Conservation (phyloP, 345 rosid genomes). For the Eucalyptus paniculata region DNA sequence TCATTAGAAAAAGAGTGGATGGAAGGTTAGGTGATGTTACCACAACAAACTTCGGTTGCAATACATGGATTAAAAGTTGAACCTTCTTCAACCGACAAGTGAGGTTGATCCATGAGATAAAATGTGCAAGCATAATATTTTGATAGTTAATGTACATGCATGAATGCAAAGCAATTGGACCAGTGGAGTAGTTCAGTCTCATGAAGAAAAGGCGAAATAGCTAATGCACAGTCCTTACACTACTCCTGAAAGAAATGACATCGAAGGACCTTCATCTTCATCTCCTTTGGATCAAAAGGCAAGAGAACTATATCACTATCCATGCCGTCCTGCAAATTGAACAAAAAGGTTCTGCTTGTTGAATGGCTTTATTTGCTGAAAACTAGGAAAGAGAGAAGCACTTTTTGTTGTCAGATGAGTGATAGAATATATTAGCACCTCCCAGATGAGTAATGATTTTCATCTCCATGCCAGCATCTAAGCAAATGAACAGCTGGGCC, state of each 20-base stretch:
- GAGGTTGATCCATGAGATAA: background rate
- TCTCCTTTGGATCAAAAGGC: conserved; percentile 63
- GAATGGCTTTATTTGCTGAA: background rate
- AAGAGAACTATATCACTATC: conserved; percentile 54
- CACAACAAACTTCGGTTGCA: conserved; percentile 63
- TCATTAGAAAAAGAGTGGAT: background rate
- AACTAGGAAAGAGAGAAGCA: background rate
- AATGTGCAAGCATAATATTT: background rate
- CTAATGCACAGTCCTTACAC: conserved; percentile 18
- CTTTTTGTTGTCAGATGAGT: conserved; percentile 86
- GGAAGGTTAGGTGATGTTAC: conserved; percentile 10
- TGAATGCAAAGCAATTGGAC: background rate
- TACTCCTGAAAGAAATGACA: conserved; percentile 74
- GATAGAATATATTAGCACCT: conserved; percentile 28
- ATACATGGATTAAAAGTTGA: conserved; percentile 25
- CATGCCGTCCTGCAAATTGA: conserved; percentile 38
- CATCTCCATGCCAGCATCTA: conserved; percentile 60
- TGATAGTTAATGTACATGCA: background rate
- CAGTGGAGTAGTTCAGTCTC: background rate
- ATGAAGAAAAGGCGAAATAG: background rate
- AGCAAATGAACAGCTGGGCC: conserved; percentile 78
- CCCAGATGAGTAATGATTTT: conserved; percentile 59
- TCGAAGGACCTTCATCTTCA: conserved; percentile 85
- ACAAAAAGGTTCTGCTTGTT: background rate
- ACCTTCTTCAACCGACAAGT: conserved; percentile 33